Evolutionary conservation across 2,329 filamentous ascomycete species (phyloP).

Genomic region (Ceratocystis diversiconidia): DNA sequence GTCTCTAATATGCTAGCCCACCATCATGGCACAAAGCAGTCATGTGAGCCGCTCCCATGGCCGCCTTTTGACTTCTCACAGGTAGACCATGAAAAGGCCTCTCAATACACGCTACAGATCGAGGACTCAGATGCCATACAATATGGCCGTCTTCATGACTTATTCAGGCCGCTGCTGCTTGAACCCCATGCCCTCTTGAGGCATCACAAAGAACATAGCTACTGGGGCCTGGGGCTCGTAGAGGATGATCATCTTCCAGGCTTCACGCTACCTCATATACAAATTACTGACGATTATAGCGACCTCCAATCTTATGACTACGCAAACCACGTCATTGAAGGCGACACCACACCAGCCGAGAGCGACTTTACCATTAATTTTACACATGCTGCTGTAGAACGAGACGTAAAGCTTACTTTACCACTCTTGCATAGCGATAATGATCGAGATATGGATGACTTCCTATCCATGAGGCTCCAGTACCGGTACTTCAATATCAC

Average conservation of each 20-base stretch:
- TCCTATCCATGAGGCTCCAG: neutral
- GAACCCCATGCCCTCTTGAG: slow-evolving; percentile 2
- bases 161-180: slow-evolving; percentile 14
- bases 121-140: slow-evolving; percentile 18
- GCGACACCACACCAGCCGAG: slow-evolving; percentile 1
- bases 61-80: neutral
- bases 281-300: slow-evolving; percentile 1
- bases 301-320: neutral
- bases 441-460: neutral
- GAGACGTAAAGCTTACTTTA: slow-evolving; percentile 1
- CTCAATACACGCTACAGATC: neutral
- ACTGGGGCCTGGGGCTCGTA: neutral
- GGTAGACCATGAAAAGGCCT: neutral
- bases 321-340: slow-evolving; percentile 5
- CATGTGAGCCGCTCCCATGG: neutral
- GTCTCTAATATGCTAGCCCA: neutral
- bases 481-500: slow-evolving; percentile 6
- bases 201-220: slow-evolving; percentile 5
- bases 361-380: neutral
- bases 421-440: slow-evolving; percentile 3
- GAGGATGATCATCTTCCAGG: slow-evolving; percentile 7
- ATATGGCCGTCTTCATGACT: slow-evolving; percentile 19
- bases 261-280: slow-evolving; percentile 3
- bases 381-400: slow-evolving; percentile 2
- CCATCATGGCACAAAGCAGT: neutral